Evolutionary conservation across 495 filamentous ascomycete genomes (phyloP), one percentile per base, ranked within the genome.

Genomic region (Xylaria intraflava): DNA sequence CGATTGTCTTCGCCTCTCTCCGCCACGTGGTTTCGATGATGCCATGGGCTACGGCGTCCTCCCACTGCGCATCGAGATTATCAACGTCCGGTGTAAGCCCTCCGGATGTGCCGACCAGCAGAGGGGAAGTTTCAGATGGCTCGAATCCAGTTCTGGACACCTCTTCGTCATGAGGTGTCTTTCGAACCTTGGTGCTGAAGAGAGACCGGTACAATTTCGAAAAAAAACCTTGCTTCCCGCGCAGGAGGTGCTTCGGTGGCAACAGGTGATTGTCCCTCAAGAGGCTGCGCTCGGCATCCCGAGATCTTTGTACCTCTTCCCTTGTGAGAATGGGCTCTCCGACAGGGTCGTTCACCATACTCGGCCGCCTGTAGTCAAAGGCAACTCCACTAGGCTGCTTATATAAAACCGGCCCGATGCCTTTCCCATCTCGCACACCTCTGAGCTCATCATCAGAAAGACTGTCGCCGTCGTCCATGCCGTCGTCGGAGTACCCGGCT

Each of bases 21-120:
- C 83, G 81, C 87, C 89, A 94, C 0, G 88, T 89, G 2, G 90
- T 95, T 45, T 86, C 82, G 55, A 94, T 87, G 53, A 77, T 71
- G 7, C 88, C 87, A 3, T 81, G 77, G 0, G 78, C 73, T 10
- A 91, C 87, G 1, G 88, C 87, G 33, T 86, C 83, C 50, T 89
- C 85, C 89, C 89, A 95, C 69, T 87, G 84, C 41, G 77, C 65
- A 56, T 78, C 69, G 33, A 77, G 50, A 26, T 70, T 62, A 35
- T 73, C 75, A 29, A 60, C 55, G 23, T 45, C 62, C 6, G 60
- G 45, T 29, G 59, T 53, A 7, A 53, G 46, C 8, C 53, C n/a
- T 16, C 44, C 49, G 35, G 42, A 27, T n/a, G 17, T 42, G 10
- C 24, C 48, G 20, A 42, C 55, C 10, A 75, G 64, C 49, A 76